phyloP scores from a whole-genome alignment of 768 basidiomycete species.

The Leccinum uliginosum region DNA sequence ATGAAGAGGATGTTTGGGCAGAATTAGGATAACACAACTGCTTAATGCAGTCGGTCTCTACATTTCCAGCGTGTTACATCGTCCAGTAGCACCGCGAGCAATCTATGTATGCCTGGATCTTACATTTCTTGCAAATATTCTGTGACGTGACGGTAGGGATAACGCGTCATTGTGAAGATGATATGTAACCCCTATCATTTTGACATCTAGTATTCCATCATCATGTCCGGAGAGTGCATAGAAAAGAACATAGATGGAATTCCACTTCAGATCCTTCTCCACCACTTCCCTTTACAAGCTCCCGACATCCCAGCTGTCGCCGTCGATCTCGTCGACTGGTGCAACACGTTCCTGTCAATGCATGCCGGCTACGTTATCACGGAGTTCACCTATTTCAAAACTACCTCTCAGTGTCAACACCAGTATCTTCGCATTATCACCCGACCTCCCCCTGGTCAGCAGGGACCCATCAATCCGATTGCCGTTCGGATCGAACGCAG shows the following conservation, averaged over 20 bases:
- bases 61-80: too few species aligned
- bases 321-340: background rate
- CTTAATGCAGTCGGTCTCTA: too few species aligned
- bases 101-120: too few species aligned
- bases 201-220: background rate
- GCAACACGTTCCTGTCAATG: background rate
- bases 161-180: too few species aligned
- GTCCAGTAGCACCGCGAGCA: too few species aligned
- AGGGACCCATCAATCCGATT: background rate
- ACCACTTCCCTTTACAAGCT: background rate
- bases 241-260: background rate
- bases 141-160: too few species aligned
- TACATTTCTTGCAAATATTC: too few species aligned
- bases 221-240: background rate
- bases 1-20: conserved; percentile 71
- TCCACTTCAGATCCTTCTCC: background rate
- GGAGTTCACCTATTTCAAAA: background rate
- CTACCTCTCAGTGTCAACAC: background rate
- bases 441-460: background rate
- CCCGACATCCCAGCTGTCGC: background rate
- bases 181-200: background rate
- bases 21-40: conserved; percentile 41
- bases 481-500: background rate
- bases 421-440: background rate
- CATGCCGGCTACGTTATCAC: background rate